Percentiles rank a stretch among this genome's conserved stretches.
Evolutionary conservation across 306 rosid genomes (phyloP).

Genomic region (Inga laurina): DNA sequence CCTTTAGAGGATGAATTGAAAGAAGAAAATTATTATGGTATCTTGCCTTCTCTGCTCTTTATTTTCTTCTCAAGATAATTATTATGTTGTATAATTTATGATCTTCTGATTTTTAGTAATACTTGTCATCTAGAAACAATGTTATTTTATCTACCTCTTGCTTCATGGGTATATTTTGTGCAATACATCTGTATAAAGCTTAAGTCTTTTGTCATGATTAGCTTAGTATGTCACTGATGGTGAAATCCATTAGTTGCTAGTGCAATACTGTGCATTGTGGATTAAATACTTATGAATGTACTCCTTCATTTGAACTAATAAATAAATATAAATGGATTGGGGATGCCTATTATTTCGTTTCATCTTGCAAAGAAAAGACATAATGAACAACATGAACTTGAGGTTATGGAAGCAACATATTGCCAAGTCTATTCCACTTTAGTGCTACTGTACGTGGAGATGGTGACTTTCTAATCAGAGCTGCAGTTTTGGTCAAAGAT

Average conservation of each 20-base stretch:
- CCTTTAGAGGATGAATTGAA: constrained; percentile 68
- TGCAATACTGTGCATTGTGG: not conserved
- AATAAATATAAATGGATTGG: not conserved
- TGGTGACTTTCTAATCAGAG: too few relatives aligned
- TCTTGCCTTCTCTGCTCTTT: constrained; percentile 87
- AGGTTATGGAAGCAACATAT: not conserved
- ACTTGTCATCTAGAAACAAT: not conserved
- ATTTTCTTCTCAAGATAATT: constrained; percentile 84
- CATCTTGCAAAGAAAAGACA: constrained; percentile 2
- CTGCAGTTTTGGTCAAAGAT: too few relatives aligned
- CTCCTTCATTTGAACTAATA: not conserved
- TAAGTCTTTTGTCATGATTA: not conserved
- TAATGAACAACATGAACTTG: constrained; percentile 18
- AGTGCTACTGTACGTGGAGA: too few relatives aligned
- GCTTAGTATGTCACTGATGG: not conserved
- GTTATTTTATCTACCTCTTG: not conserved
- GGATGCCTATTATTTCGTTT: not conserved
- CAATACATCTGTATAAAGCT: not conserved
- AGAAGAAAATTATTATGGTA: constrained; percentile 83
- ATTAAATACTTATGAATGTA: not conserved
- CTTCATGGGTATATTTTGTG: not conserved
- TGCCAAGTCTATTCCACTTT: too few relatives aligned
- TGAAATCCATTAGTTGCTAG: constrained; percentile 17
- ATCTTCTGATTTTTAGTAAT: not conserved
- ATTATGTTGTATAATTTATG: not conserved